Percentiles rank a stretch among this genome's conserved stretches.
These are phyloP conservation scores for Solanum sitiens DNA, from an alignment of 257 asterid genomes.

Conservation along the genomic window DNA sequence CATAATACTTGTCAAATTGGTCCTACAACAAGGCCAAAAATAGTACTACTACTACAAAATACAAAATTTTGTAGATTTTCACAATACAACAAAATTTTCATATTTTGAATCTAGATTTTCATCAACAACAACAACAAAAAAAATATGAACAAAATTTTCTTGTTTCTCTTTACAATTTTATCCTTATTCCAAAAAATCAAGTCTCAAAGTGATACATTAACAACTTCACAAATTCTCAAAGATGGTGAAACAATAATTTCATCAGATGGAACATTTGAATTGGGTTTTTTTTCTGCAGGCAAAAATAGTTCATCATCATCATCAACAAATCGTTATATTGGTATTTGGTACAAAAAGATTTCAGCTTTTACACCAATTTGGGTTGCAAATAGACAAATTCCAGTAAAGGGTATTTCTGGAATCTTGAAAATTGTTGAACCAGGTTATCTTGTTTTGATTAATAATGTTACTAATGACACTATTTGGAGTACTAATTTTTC, in stretches of 20 bases:
- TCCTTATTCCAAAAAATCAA: not conserved
- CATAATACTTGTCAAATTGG: not conserved
- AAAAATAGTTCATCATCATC: not conserved
- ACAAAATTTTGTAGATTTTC: too few relatives aligned
- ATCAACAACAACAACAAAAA: not conserved
- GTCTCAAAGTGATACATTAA: not conserved
- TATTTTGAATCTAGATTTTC: not conserved
- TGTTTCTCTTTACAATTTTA: not conserved
- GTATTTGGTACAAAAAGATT: constrained; percentile 4
- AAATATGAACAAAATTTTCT: not conserved
- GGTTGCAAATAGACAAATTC: constrained; percentile 6
- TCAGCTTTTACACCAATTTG: constrained; percentile 6
- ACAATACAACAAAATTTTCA: not conserved
- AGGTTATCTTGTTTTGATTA: not conserved
- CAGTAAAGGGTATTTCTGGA: not conserved
- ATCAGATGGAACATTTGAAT: not conserved
- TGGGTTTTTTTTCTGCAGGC: not conserved
- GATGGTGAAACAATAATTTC: constrained; percentile 1
- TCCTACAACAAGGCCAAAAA: not conserved
- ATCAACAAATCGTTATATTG: not conserved
- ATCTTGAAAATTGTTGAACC: not conserved
- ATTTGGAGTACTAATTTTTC: not conserved
- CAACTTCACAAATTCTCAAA: not conserved
- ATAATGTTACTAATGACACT: not conserved
- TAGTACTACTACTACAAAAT: not conserved